Evolutionary conservation across 2,329 filamentous ascomycete species (phyloP).

Genomic region (Ophiostoma pallidulum): DNA sequence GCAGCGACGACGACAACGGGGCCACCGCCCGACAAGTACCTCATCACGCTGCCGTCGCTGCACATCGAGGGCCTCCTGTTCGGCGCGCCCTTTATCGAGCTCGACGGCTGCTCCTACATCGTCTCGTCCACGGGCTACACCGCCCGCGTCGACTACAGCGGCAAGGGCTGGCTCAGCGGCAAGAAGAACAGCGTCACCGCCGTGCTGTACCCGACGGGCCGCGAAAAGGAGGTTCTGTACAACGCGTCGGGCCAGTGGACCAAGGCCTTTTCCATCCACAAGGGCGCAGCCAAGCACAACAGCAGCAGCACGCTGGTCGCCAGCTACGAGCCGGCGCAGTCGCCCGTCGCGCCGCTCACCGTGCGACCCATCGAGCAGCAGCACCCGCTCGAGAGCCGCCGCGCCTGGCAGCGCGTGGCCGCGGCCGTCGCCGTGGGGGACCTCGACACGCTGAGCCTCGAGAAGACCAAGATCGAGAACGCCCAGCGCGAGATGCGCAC

Average conservation of each 20-base stretch:
- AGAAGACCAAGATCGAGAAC: conserved; percentile 87
- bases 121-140: conserved; percentile 78
- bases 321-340: conserved; percentile 48
- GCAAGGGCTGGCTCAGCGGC: conserved; percentile 88
- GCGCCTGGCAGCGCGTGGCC: conserved; percentile 82
- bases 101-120: conserved; percentile 79
- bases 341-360: conserved; percentile 55
- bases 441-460: conserved; percentile 66
- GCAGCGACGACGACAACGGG: background rate
- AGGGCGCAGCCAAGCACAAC: conserved; percentile 44
- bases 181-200: conserved; percentile 91
- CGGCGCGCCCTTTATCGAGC: conserved; percentile 79
- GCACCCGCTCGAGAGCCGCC: conserved; percentile 76
- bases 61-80: conserved; percentile 92
- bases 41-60: conserved; percentile 82
- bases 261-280: conserved; percentile 67
- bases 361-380: conserved; percentile 68
- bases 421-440: conserved; percentile 71
- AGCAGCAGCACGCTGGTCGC: conserved; percentile 40
- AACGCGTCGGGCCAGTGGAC: conserved; percentile 88
- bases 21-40: conserved; percentile 54
- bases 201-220: conserved; percentile 58
- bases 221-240: conserved; percentile 67
- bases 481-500: conserved; percentile 67
- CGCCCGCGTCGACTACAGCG: conserved; percentile 83